Conservation (phyloP, 345 rosid species). For the Psidium guajava region DNA sequence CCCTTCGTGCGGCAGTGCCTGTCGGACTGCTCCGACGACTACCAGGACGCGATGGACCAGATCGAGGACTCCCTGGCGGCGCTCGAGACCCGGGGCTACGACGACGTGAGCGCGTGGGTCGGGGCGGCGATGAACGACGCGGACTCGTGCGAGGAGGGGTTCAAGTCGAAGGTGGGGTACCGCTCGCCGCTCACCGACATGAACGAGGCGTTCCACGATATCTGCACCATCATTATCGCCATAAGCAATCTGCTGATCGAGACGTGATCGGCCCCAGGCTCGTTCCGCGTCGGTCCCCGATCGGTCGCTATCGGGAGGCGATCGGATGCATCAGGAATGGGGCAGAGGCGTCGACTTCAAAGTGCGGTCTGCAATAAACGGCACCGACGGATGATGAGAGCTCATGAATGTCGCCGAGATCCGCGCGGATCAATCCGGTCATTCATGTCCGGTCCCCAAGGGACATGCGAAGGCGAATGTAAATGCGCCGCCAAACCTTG, state of each 20-base stretch:
- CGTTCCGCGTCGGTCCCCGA: too few species aligned
- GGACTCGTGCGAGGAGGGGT: slow-evolving; percentile 16
- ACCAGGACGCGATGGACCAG: slow-evolving; percentile 6
- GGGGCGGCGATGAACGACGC: slow-evolving; percentile 12
- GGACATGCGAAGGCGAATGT: too few species aligned
- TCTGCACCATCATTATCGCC: slow-evolving; percentile 6
- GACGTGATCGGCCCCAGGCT: background rate
- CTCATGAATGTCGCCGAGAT: too few species aligned
- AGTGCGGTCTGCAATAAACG: too few species aligned
- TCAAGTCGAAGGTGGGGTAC: background rate
- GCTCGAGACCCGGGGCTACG: background rate
- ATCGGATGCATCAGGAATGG: background rate
- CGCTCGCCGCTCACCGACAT: slow-evolving; percentile 5
- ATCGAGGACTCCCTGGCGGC: slow-evolving; percentile 10
- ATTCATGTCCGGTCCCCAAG: too few species aligned
- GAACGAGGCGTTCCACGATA: slow-evolving; percentile 1
- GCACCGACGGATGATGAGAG: too few species aligned
- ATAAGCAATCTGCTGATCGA: background rate
- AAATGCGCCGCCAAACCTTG: too few species aligned
- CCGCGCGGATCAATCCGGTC: too few species aligned
- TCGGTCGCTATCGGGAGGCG: background rate
- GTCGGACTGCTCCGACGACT: slow-evolving; percentile 7
- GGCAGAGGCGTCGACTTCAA: background rate
- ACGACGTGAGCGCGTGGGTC: slow-evolving; percentile 6
- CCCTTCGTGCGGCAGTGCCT: slow-evolving; percentile 3